Conservation (phyloP, 2,329 filamentous ascomycete genomes). For the Pezicula carpinea region DNA sequence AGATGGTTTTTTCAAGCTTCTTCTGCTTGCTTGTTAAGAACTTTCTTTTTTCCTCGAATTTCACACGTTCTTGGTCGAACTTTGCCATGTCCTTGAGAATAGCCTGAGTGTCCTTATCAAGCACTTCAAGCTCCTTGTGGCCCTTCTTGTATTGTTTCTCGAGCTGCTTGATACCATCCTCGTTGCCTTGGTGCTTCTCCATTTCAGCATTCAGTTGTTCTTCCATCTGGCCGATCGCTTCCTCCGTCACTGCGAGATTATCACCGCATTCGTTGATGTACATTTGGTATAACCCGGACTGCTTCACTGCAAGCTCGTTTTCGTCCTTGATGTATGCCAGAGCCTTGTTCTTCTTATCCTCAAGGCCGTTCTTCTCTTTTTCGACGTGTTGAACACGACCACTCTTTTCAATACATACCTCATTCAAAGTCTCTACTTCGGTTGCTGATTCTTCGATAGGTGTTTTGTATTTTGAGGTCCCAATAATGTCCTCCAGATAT, state of each 20-base stretch:
- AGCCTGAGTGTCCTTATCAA: slow-evolving; percentile 76
- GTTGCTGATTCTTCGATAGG: slow-evolving; percentile 91
- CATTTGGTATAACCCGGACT: slow-evolving; percentile 88
- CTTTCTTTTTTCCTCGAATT: slow-evolving; percentile 96
- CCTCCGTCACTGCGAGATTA: slow-evolving; percentile 82
- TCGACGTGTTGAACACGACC: slow-evolving; percentile 95
- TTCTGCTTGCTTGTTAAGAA: slow-evolving; percentile 87
- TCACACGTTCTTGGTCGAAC: slow-evolving; percentile 94
- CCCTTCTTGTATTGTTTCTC: slow-evolving; percentile 80
- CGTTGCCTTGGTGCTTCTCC: slow-evolving; percentile 84
- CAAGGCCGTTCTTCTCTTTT: slow-evolving; percentile 88
- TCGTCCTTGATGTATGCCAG: slow-evolving; percentile 85
- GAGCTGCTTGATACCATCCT: slow-evolving; percentile 84
- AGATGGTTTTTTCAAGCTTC: slow-evolving; percentile 86
- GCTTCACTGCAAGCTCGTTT: slow-evolving; percentile 85
- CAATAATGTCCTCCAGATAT: slow-evolving; percentile 97
- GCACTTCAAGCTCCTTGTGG: slow-evolving; percentile 74
- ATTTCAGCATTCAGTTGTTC: slow-evolving; percentile 80
- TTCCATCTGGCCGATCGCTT: slow-evolving; percentile 88
- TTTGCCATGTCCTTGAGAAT: slow-evolving; percentile 84
- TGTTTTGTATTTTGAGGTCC: slow-evolving; percentile 96
- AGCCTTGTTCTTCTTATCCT: slow-evolving; percentile 96
- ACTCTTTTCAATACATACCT: slow-evolving; percentile 92
- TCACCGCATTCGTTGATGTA: slow-evolving; percentile 85
- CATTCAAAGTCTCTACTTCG: slow-evolving; percentile 89